These are phyloP conservation scores for Atkinsonella texensis DNA, from an alignment of 2,329 filamentous ascomycete species.

Conservation along the genomic window DNA sequence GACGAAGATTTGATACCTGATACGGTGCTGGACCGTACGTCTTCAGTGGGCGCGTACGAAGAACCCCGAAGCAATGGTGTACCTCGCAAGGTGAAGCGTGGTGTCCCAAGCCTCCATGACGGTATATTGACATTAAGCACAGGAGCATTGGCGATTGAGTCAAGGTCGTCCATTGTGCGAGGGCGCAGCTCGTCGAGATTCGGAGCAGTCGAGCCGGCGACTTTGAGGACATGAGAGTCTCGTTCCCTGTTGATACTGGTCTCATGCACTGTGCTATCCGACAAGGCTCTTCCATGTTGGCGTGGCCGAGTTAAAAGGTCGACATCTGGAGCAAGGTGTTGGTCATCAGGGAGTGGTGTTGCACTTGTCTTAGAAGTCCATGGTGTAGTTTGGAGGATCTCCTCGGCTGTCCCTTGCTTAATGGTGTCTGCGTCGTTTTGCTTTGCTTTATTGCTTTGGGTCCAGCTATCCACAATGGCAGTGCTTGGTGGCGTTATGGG, in stretches of 20 bases:
- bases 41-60: conserved; percentile 66
- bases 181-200: conserved; percentile 38
- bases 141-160: conserved; percentile 29
- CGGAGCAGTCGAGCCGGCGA: conserved; percentile 64
- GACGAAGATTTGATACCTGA: conserved; percentile 33
- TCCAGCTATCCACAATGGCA: conserved; percentile 35
- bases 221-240: conserved; percentile 60
- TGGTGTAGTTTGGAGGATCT: conserved; percentile 1
- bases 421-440: conserved; percentile 10
- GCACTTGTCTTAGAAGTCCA: conserved; percentile 31
- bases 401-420: neutral
- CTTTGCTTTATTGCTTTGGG: conserved; percentile 21
- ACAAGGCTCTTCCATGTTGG: conserved; percentile 52
- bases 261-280: conserved; percentile 67
- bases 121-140: conserved; percentile 67
- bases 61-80: conserved; percentile 70
- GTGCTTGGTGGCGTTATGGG: conserved; percentile 49
- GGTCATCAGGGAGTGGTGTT: conserved; percentile 24
- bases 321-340: conserved; percentile 20
- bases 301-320: conserved; percentile 13
- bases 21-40: conserved; percentile 49
- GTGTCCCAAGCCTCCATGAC: conserved; percentile 71
- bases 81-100: conserved; percentile 65
- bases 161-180: conserved; percentile 49
- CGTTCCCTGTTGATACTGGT: conserved; percentile 37